Conservation (phyloP, 2,329 filamentous ascomycete species). For the Colletotrichum sansevieriae region DNA sequence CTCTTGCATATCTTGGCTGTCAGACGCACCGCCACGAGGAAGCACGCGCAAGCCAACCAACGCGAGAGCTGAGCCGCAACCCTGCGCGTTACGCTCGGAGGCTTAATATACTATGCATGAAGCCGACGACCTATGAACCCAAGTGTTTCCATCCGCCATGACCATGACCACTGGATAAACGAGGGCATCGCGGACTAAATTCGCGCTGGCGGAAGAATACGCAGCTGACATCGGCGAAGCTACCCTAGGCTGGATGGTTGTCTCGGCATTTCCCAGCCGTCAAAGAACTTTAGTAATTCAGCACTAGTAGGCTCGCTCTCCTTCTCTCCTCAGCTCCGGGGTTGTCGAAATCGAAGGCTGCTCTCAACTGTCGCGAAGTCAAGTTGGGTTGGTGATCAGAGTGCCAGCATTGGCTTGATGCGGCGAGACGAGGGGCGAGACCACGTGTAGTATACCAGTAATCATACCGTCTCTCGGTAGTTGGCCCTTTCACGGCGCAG, state of each 20-base stretch:
- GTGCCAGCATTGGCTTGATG: constrained; percentile 7
- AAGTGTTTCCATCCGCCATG: not conserved
- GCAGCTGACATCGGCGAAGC: not conserved
- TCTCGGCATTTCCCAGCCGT: constrained; percentile 12
- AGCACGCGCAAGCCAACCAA: not conserved
- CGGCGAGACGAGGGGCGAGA: not conserved
- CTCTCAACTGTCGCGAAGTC: not conserved
- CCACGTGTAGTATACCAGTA: not conserved
- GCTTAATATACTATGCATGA: constrained; percentile 5
- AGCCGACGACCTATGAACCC: constrained; percentile 1
- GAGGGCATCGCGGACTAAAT: not conserved
- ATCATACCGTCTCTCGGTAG: not conserved
- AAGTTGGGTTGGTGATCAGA: not conserved
- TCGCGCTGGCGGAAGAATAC: not conserved
- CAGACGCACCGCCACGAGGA: not conserved
- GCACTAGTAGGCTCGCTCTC: not conserved
- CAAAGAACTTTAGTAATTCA: not conserved
- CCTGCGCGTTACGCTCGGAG: constrained; percentile 7
- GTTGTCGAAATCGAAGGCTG: no score
- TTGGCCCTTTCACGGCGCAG: not conserved
- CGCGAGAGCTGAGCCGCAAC: not conserved
- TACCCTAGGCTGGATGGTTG: not conserved
- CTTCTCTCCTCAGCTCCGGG: not conserved
- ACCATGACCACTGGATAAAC: not conserved
- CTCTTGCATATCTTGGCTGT: constrained; percentile 21